Conservation (phyloP, 257 asterid genomes). For the Asclepias syriaca region DNA sequence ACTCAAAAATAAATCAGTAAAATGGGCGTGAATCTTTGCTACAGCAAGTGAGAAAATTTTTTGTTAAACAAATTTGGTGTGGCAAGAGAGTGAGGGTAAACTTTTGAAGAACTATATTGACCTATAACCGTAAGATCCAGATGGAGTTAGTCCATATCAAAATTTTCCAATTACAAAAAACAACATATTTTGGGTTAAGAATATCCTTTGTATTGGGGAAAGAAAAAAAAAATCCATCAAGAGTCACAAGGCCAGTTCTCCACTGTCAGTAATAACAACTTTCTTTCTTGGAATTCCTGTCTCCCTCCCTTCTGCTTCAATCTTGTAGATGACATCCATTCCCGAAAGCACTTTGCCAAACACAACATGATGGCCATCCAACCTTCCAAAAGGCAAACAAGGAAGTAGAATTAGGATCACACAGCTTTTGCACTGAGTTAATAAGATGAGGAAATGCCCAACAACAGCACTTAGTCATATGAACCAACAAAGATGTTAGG, state of each 20-base stretch:
- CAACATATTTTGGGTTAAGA: not conserved
- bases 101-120: not conserved
- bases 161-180: not conserved
- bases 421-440: constrained; percentile 2
- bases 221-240: not conserved
- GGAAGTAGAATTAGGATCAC: not conserved
- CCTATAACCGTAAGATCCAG: not conserved
- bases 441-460: not conserved
- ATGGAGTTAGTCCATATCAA: no score
- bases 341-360: constrained; percentile 88
- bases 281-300: constrained; percentile 55
- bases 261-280: constrained; percentile 59
- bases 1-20: not conserved
- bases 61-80: not conserved
- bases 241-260: constrained; percentile 49
- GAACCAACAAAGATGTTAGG: not conserved
- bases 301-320: constrained; percentile 63
- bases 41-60: not conserved
- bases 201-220: not conserved
- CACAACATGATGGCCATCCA: constrained; percentile 91
- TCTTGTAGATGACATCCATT: constrained; percentile 69
- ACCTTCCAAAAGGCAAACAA: constrained; percentile 36
- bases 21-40: not conserved
- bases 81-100: not conserved
- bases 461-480: not conserved